Conservation (phyloP, 768 basidiomycete species). For the Cystobasidium onofrii region DNA sequence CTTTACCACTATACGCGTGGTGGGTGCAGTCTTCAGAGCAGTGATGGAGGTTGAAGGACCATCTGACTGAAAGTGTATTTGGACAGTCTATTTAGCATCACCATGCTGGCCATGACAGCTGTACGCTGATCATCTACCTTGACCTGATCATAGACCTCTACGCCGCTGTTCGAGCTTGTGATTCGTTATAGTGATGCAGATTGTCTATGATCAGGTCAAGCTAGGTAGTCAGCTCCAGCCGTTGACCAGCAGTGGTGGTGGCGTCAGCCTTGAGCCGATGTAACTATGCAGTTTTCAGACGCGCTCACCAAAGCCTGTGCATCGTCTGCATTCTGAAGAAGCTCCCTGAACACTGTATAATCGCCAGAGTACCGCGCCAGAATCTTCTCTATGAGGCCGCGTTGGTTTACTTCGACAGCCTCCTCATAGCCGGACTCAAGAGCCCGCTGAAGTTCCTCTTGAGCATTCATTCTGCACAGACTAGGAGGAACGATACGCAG, state of each 20-base stretch:
- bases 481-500: too few species aligned
- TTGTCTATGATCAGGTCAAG: too few species aligned
- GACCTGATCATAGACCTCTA: neutral
- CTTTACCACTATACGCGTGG: constrained; percentile 58
- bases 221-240: too few species aligned
- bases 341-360: constrained; percentile 60
- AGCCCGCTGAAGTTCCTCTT: neutral
- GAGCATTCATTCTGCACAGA: neutral
- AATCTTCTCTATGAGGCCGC: constrained; percentile 93
- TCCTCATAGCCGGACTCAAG: constrained; percentile 17
- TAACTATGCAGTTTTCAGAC: too few species aligned
- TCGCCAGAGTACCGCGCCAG: constrained; percentile 74
- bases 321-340: constrained; percentile 93
- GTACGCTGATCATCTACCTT: neutral
- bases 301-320: constrained; percentile 54
- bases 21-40: constrained; percentile 51
- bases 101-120: neutral
- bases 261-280: neutral
- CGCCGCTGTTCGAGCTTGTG: too few species aligned
- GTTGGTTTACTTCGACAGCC: constrained; percentile 75
- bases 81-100: neutral
- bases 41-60: constrained; percentile 10
- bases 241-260: neutral
- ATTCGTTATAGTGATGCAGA: too few species aligned
- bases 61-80: constrained; percentile 27